Conservation (phyloP, 371 early-diverging fungal genomes). For the Apophysomyces ossiformis region DNA sequence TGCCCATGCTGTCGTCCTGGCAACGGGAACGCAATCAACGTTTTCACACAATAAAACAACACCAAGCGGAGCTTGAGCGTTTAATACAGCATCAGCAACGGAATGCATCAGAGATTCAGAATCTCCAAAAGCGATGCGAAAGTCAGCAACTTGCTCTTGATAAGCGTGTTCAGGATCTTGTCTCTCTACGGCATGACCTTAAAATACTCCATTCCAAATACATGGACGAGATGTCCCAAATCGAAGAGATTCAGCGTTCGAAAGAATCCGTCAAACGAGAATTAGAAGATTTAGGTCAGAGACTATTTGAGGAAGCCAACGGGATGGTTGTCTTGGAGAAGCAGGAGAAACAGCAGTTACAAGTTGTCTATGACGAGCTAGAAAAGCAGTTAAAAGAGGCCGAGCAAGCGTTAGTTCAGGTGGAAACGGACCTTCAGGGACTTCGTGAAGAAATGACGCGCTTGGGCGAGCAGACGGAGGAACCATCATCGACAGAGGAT, state of each 20-base stretch:
- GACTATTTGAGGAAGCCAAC: slow-evolving; percentile 90
- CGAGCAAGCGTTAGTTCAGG: slow-evolving; percentile 18
- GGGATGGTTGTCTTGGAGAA: slow-evolving; percentile 81
- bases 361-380: slow-evolving; percentile 61
- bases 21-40: slow-evolving; percentile 21
- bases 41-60: slow-evolving; percentile 16
- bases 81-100: slow-evolving; percentile 12
- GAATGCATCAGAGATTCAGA: background rate
- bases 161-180: slow-evolving; percentile 69
- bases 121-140: background rate
- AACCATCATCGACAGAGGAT: slow-evolving; percentile 9
- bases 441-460: slow-evolving; percentile 30
- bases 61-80: slow-evolving; percentile 14
- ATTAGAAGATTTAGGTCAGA: slow-evolving; percentile 73
- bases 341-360: slow-evolving; percentile 49
- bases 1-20: slow-evolving; percentile 16
- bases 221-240: slow-evolving; percentile 69
- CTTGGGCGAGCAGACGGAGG: background rate
- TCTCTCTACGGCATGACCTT: slow-evolving; percentile 80
- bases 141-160: slow-evolving; percentile 17
- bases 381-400: slow-evolving; percentile 54
- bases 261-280: slow-evolving; percentile 72
- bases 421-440: slow-evolving; percentile 27
- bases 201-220: slow-evolving; percentile 82
- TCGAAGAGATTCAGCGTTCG: slow-evolving; percentile 67